Evolutionary conservation across 2,329 filamentous ascomycete genomes (phyloP), one percentile per base, ranked within the genome.

Genomic region (Pochonia chlamydosporia): DNA sequence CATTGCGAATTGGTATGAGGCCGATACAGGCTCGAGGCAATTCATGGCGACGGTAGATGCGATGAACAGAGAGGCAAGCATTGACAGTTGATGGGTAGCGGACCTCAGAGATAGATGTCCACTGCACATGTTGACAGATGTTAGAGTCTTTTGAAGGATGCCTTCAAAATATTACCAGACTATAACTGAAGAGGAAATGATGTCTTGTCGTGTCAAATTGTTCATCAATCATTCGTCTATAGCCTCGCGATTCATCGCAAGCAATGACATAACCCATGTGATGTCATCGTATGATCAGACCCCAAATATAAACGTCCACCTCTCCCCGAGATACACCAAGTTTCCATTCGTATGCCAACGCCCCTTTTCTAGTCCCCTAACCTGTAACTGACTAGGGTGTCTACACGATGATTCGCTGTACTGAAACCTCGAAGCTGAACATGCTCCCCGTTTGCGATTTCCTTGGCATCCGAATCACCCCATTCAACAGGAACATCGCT

Each of bases 381-480:
- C 60, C 89, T 81, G 67, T 99, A 99, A 72, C 90, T 96, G 47
- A 99, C 93, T 54, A 97, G 70, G 1, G 93, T 99, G 63, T 96
- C 93, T 23, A 99, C 92, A 21, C 88, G 81, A 66, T 99, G 93
- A 59, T 85, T 96, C 55, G 85, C 90, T 14, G 93, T 99, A 67
- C 91, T 96, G 72, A 97, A 99, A 55, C 92, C 95, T 51, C 93
- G 80, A 62, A 99, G 72, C 71, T 96, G 91, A 25, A 99, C 93
- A 63, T 93, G 90, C 74, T 99, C 93, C 36, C 89, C 92, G 59
- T 93, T 88, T 63, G 84, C 76, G 54, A 99, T 96, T 74, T 99
- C 93, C 72, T 96, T 96, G 46, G 92, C 91, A 67, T 97, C 93
- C 57, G 89, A 96, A 70, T 99, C 93, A 40, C 93, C 93, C 93